Evolutionary conservation across 352 stramenopile genomes (phyloP), one percentile per base, ranked within the genome.

Genomic region (Thalassiosira mediterranea): DNA sequence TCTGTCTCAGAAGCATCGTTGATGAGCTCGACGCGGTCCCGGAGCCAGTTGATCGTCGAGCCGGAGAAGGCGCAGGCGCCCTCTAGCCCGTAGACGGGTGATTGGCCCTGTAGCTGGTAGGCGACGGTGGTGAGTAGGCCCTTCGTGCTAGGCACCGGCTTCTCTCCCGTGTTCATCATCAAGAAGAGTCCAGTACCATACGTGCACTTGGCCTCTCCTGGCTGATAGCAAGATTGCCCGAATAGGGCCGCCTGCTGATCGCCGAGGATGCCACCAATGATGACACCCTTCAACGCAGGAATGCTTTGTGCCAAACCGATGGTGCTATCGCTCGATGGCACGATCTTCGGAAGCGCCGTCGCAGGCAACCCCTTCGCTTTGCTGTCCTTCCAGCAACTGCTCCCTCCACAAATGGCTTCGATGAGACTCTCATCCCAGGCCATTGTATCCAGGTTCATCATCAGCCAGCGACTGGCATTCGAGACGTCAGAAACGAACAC

Each of bases 131-230:
- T 99, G 2, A 99, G 86, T 44, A 99, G 83, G 2, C 97, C 97
- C 83, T 98, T 94, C 13, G 84, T 96, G 3, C 87, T 96, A 4
- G 90, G 87, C 10, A 85, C 75, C 25, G 59, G 84, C 46, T 86
- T 91, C 15, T 88, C 92, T 46, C 97, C 97, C 11, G 97, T 99
- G 89, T 99, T 99, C 95, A 98, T 98, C 90, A 99, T 96, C 63
- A 99, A 94, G 84, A 99, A 99, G 69, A 97, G 96, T 38, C 97
- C 97, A 40, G 97, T 99, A 37, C 97, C 97, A 88, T 99, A 99
- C 31, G 97, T 99, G 85, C 97, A 98, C 85, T 99, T 99, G 47
- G 96, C 96, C 72, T 98, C 90, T 28, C 97, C 97, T 0, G 89
- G 82, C 32, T 89, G 83, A 86, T 98, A 99, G 72, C 96, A 98